Conservation (phyloP, 2,329 filamentous ascomycete species). For the Mycosphaerella arachidis region DNA sequence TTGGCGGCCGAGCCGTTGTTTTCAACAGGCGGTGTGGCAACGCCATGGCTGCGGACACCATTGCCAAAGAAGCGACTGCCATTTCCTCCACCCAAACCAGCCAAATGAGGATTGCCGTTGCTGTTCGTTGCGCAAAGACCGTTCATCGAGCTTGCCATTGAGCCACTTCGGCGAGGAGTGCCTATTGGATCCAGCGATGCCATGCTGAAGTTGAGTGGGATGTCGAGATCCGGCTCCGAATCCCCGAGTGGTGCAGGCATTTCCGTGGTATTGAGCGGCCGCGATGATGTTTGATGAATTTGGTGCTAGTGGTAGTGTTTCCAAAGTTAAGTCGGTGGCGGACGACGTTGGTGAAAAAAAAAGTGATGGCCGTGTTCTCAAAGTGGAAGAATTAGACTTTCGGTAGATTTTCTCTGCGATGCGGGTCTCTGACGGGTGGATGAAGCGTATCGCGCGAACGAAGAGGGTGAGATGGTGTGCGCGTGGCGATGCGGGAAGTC, state of each 20-base stretch:
- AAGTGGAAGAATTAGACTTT: neutral
- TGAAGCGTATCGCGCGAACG: neutral
- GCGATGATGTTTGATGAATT: neutral
- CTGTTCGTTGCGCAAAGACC: conserved; percentile 1
- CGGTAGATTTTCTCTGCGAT: neutral
- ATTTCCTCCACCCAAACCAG: conserved; percentile 2
- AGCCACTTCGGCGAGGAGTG: conserved; percentile 19
- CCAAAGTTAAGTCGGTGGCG: neutral
- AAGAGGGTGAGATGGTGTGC: too few relatives aligned
- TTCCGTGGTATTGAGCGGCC: neutral
- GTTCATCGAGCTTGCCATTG: conserved; percentile 11
- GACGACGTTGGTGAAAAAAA: neutral
- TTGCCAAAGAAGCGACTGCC: conserved; percentile 8
- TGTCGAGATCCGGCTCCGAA: conserved; percentile 15
- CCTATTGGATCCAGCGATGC: conserved; percentile 19
- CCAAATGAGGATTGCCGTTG: neutral
- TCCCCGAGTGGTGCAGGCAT: conserved; percentile 9
- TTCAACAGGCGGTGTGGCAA: neutral
- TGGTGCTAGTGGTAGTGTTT: neutral
- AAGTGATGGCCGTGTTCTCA: neutral
- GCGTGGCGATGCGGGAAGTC: neutral
- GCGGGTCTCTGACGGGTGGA: neutral
- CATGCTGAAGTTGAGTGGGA: conserved; percentile 1
- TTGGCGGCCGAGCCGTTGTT: conserved; percentile 2
- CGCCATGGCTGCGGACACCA: neutral